Conservation (phyloP, 305 asterid species). For the Fraxinus sp. region DNA sequence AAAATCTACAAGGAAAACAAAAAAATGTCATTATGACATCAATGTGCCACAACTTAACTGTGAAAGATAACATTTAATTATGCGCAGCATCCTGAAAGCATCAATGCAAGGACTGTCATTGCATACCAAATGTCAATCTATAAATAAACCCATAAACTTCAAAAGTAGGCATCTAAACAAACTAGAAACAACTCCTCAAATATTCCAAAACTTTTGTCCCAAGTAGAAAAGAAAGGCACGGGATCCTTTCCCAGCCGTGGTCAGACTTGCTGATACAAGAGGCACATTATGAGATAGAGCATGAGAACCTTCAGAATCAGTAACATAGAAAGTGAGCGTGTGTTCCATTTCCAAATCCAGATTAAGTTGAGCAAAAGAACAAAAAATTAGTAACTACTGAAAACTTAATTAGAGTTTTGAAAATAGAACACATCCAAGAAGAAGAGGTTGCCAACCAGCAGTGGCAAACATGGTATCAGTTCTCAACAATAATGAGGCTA, state of each 20-base stretch:
- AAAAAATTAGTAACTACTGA: no score
- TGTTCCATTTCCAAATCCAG: neutral
- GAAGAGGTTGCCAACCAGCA: neutral
- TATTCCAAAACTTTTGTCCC: neutral
- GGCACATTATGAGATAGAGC: neutral
- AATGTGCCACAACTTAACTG: constrained; percentile 6
- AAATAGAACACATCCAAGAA: neutral
- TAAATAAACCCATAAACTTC: constrained; percentile 5
- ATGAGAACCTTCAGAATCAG: neutral
- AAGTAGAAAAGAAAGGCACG: neutral
- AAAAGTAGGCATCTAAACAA: neutral
- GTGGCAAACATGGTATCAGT: neutral
- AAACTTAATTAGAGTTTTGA: no score
- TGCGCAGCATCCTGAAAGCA: neutral
- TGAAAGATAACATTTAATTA: constrained; percentile 7
- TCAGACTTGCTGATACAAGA: neutral
- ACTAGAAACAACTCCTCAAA: neutral
- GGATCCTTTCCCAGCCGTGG: neutral
- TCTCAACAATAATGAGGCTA: neutral
- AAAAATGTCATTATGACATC: neutral
- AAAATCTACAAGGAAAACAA: constrained; percentile 40
- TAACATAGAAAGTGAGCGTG: neutral
- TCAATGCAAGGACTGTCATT: neutral
- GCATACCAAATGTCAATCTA: neutral
- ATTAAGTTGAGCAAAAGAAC: neutral